phyloP scores from a whole-genome alignment of 495 filamentous ascomycete species.

The Xylaria nigripes region DNA sequence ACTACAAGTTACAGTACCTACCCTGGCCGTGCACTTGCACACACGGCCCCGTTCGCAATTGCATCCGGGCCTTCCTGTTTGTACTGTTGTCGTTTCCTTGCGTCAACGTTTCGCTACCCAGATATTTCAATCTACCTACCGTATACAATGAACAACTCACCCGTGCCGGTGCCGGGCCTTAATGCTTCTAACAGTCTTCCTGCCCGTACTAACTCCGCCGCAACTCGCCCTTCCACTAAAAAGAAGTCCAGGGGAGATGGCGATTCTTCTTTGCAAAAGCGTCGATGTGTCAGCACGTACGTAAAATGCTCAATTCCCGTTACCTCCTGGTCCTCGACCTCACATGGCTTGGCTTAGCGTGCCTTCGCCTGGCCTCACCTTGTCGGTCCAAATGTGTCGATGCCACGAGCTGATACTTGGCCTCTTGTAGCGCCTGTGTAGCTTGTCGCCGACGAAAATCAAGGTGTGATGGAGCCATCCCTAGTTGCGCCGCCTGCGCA shows the following conservation, averaged over 20 bases:
- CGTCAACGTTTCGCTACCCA: not conserved
- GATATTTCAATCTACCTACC: not conserved
- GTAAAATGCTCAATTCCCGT: slow-evolving; percentile 7
- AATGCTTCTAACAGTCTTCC: slow-evolving; percentile 4
- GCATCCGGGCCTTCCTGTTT: not conserved
- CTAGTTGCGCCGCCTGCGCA: slow-evolving; percentile 87
- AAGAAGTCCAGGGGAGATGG: slow-evolving; percentile 44
- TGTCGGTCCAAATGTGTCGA: not conserved
- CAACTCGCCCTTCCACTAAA: slow-evolving; percentile 27
- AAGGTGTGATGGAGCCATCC: slow-evolving; percentile 91
- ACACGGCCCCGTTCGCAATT: not conserved
- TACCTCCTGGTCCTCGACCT: not conserved
- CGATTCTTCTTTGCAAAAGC: slow-evolving; percentile 53
- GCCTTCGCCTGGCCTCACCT: not conserved
- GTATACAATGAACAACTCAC: slow-evolving; percentile 4
- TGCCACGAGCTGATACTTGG: slow-evolving; percentile 1
- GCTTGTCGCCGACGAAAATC: slow-evolving; percentile 85
- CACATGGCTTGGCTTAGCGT: not conserved
- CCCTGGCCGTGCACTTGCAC: not conserved
- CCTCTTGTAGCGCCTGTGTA: slow-evolving; percentile 58
- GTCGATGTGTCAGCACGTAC: slow-evolving; percentile 78
- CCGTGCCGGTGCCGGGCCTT: slow-evolving; percentile 4
- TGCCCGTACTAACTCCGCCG: not conserved
- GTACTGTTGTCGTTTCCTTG: not conserved
- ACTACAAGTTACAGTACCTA: too few relatives aligned